Evolutionary conservation across 495 filamentous ascomycete species (phyloP).

Genomic region (Penicillium nucicola): DNA sequence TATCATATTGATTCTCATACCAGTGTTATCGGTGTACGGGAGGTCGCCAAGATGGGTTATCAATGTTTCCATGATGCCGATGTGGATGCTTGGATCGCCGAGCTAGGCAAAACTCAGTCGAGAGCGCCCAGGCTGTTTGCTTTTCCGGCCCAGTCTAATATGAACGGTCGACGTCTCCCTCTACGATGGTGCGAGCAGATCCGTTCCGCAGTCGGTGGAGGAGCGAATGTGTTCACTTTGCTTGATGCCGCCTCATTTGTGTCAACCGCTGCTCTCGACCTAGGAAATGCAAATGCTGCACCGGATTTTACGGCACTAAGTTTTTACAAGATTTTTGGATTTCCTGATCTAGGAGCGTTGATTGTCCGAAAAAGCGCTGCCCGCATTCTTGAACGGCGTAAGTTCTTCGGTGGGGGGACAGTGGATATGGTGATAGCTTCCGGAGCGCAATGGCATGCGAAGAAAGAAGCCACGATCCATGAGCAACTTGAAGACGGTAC

Average conservation of each 20-base stretch:
- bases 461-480: constrained; percentile 69
- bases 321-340: constrained; percentile 97
- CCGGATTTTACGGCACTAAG: constrained; percentile 89
- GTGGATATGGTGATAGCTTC: constrained; percentile 68
- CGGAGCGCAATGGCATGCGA: constrained; percentile 60
- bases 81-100: constrained; percentile 64
- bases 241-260: constrained; percentile 86
- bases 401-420: constrained; percentile 91
- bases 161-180: constrained; percentile 78
- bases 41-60: constrained; percentile 57
- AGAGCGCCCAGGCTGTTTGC: constrained; percentile 59
- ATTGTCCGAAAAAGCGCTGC: constrained; percentile 72
- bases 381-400: constrained; percentile 57
- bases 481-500: constrained; percentile 88
- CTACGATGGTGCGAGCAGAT: constrained; percentile 62
- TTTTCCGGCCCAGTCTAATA: constrained; percentile 89
- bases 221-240: constrained; percentile 57
- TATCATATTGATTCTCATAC: constrained; percentile 88
- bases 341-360: constrained; percentile 85
- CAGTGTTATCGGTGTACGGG: constrained; percentile 81
- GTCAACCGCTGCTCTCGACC: constrained; percentile 71
- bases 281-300: constrained; percentile 56
- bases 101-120: constrained; percentile 15
- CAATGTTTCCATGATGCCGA: constrained; percentile 63
- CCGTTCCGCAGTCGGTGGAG: constrained; percentile 27